These are phyloP conservation scores for Forsythia viridissima DNA, from an alignment of 257 asterid species.

Conservation along the genomic window DNA sequence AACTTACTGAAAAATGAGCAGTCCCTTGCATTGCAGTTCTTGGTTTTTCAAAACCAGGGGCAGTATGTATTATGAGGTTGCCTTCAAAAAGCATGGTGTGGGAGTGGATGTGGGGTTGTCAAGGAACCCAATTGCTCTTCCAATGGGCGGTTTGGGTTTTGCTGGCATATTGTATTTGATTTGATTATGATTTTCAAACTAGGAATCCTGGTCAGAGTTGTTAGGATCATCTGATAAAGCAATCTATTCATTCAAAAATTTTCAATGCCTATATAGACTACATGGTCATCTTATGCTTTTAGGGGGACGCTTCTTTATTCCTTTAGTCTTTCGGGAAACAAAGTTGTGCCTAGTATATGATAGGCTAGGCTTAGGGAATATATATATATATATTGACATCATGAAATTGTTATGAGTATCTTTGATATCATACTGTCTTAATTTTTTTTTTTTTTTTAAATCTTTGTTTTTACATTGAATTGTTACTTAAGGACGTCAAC, in stretches of 20 bases:
- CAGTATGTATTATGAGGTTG: slow-evolving; percentile 28
- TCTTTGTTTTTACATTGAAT: too few species aligned
- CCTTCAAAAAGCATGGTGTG: too few species aligned
- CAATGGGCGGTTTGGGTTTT: slow-evolving; percentile 41
- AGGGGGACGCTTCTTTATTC: neutral
- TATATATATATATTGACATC: too few species aligned
- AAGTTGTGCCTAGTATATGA: neutral
- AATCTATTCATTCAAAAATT: neutral
- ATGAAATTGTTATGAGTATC: too few species aligned
- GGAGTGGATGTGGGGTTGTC: neutral
- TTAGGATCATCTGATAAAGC: neutral
- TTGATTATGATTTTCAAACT: slow-evolving; percentile 1
- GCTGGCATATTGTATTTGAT: slow-evolving; percentile 2
- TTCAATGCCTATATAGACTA: neutral
- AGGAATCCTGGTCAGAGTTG: slow-evolving; percentile 1
- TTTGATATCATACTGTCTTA: too few species aligned
- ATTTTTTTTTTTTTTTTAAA: too few species aligned
- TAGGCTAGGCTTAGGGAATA: neutral
- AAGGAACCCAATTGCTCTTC: slow-evolving; percentile 14
- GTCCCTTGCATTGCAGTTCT: slow-evolving; percentile 20
- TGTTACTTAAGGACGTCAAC: too few species aligned
- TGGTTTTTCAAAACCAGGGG: slow-evolving; percentile 39
- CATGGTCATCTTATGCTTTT: neutral
- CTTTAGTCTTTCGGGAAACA: neutral
- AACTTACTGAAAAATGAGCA: neutral